Conservation (phyloP, 768 basidiomycete species). For the Kwoniella botswanensis region DNA sequence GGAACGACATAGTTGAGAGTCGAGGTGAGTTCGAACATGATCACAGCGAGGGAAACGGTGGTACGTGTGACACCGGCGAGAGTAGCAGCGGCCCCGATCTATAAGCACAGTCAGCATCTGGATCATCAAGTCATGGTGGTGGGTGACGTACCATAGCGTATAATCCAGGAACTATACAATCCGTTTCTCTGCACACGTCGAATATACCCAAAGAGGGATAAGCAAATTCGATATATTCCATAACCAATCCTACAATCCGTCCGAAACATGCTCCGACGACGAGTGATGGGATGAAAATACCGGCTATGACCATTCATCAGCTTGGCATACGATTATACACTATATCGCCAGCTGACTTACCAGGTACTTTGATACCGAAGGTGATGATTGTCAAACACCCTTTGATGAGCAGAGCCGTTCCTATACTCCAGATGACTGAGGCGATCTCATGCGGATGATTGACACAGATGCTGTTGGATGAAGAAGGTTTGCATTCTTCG, state of each 20-base stretch:
- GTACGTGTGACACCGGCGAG: slow-evolving; percentile 93
- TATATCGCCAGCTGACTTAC: slow-evolving; percentile 24
- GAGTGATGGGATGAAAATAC: slow-evolving; percentile 95
- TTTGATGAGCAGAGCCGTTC: slow-evolving; percentile 81
- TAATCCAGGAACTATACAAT: slow-evolving; percentile 85
- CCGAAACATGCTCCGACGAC: slow-evolving; percentile 93
- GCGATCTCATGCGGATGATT: slow-evolving; percentile 63
- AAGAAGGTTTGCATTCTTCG: slow-evolving; percentile 74
- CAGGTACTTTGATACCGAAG: slow-evolving; percentile 74
- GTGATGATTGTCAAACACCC: slow-evolving; percentile 81
- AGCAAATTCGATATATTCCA: slow-evolving; percentile 75
- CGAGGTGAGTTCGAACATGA: slow-evolving; percentile 93
- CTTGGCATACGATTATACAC: slow-evolving; percentile 4
- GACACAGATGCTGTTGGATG: slow-evolving; percentile 73
- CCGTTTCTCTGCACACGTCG: slow-evolving; percentile 67
- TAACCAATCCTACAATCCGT: slow-evolving; percentile 76
- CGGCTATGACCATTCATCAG: slow-evolving; percentile 65
- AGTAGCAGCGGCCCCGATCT: slow-evolving; percentile 82
- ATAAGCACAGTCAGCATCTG: neutral
- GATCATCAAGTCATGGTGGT: neutral
- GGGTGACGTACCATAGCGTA: slow-evolving; percentile 79
- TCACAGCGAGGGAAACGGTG: slow-evolving; percentile 88
- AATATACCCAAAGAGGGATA: slow-evolving; percentile 71
- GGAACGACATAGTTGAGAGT: slow-evolving; percentile 81
- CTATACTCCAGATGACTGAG: slow-evolving; percentile 69